Conservation (phyloP, 2,329 filamentous ascomycete species). For the Daldinia eschscholtzii region DNA sequence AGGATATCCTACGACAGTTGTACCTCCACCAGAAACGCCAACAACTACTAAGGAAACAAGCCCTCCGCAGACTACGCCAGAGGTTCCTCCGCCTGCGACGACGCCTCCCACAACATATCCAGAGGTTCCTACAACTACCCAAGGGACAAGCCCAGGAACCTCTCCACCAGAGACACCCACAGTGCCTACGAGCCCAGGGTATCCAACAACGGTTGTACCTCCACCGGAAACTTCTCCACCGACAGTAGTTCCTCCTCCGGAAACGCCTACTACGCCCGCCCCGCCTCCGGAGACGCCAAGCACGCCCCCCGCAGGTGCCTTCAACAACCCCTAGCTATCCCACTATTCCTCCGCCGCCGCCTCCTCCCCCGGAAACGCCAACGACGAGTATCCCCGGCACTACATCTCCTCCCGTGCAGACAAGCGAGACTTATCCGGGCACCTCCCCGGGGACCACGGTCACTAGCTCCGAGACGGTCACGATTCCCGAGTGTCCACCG, state of each 20-base stretch:
- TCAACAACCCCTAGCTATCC: constrained; percentile 9
- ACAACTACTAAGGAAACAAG: background rate
- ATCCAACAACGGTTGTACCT: constrained; percentile 8
- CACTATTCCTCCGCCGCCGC: background rate
- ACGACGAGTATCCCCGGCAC: constrained; percentile 1
- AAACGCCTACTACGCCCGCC: constrained; percentile 1
- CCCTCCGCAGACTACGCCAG: background rate
- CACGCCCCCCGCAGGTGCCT: background rate
- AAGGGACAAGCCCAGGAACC: constrained; percentile 3
- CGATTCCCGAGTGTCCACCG: background rate
- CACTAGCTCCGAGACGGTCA: constrained; percentile 13
- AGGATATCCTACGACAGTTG: background rate
- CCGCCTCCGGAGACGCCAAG: background rate
- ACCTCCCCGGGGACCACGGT: constrained; percentile 16
- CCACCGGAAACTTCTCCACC: constrained; percentile 11
- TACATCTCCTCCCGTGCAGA: constrained; percentile 13
- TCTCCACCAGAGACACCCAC: background rate
- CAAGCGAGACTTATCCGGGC: constrained; percentile 26
- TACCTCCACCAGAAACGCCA: background rate
- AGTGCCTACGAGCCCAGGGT: background rate
- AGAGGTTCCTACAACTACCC: background rate
- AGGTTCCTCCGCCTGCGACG: constrained; percentile 8
- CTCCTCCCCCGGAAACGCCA: background rate
- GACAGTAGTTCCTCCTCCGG: constrained; percentile 10
- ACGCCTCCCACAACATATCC: background rate